Percentiles rank a stretch among this genome's conserved stretches.
Evolutionary conservation across 495 filamentous ascomycete species (phyloP).

Genomic region (Sabuloglossum arenarium): DNA sequence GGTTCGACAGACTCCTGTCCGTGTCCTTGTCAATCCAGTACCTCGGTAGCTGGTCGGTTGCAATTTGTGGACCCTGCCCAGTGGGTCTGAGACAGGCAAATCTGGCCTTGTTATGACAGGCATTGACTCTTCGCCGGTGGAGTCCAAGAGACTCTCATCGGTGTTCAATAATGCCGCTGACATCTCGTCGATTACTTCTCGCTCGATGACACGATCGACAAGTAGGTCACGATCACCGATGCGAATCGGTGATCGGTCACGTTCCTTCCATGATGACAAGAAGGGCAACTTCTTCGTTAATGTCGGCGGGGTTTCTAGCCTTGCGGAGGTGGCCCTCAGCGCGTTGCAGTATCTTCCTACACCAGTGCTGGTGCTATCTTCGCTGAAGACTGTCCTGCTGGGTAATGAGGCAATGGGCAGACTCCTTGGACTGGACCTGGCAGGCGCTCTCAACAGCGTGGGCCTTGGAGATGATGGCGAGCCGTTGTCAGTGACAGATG

Average conservation of each 20-base stretch:
- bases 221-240: background rate
- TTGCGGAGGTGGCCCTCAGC: constrained; percentile 29
- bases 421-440: constrained; percentile 29
- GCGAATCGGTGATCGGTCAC: background rate
- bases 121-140: background rate
- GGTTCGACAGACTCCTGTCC: background rate
- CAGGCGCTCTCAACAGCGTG: constrained; percentile 11
- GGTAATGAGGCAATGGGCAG: constrained; percentile 53
- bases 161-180: background rate
- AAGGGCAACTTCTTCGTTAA: background rate
- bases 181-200: background rate
- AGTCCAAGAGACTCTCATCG: background rate
- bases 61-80: background rate
- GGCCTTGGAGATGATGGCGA: constrained; percentile 11
- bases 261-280: background rate
- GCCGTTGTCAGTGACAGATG: constrained; percentile 17
- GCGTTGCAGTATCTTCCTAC: constrained; percentile 48
- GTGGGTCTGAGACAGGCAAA: background rate
- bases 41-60: background rate
- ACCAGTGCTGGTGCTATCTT: constrained; percentile 39
- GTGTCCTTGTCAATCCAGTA: background rate
- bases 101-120: background rate
- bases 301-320: background rate
- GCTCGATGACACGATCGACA: background rate
- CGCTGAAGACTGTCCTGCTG: constrained; percentile 39